phyloP scores from a whole-genome alignment of 176 grass and related monocot species.

The Zoysia japonica region DNA sequence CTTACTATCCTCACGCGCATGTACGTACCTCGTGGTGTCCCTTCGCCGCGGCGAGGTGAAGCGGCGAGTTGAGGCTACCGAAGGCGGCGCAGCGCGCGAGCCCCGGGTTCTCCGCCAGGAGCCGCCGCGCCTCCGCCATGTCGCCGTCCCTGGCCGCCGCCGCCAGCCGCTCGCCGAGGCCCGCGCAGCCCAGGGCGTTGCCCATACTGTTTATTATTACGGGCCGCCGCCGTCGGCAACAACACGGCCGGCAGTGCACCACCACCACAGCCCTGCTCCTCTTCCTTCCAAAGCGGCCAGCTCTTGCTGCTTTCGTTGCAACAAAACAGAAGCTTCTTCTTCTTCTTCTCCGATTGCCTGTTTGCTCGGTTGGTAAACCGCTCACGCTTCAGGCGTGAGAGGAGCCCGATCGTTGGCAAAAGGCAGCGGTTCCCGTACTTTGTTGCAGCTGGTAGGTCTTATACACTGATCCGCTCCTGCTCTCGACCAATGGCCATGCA shows the following conservation, averaged over 20 bases:
- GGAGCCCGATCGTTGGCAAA: conserved; percentile 12
- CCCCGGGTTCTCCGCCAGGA: conserved; percentile 54
- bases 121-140: conserved; percentile 49
- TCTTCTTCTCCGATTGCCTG: neutral
- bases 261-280: neutral
- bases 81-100: conserved; percentile 71
- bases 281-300: neutral
- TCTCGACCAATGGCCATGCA: conserved; percentile 10
- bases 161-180: conserved; percentile 64
- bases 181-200: conserved; percentile 70
- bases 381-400: conserved; percentile 30
- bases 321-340: neutral
- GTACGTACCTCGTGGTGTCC: conserved; percentile 72
- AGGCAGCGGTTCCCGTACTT: conserved; percentile 11
- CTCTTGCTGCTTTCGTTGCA: neutral
- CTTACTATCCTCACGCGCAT: no score
- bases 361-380: neutral
- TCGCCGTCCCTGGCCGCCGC: conserved; percentile 77
- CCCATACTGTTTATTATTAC: conserved; percentile 46
- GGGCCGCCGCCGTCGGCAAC: neutral
- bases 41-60: conserved; percentile 73
- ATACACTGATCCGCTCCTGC: neutral
- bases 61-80: conserved; percentile 74
- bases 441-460: neutral
- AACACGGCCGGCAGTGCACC: no score